Base-by-base conservation (phyloP, 768 basidiomycete species). In the Cystobasidium tubakii region DNA sequence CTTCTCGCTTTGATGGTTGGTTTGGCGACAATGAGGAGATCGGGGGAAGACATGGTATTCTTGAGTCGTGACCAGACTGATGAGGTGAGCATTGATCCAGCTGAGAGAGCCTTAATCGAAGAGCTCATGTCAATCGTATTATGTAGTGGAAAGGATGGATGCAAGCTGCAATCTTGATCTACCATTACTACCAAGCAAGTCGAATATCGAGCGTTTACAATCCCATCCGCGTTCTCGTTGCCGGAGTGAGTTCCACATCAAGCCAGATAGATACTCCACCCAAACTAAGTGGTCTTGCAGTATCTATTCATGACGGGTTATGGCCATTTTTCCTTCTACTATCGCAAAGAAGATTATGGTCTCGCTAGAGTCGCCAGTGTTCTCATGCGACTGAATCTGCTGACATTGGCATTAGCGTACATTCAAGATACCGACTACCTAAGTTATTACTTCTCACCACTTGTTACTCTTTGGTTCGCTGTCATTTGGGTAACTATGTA, bases 121-220 rank as follows among this genome's bases (percentile, higher is more conserved):
- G 6, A 15, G 25, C 57, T 27, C 9, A 27, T 60, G 17, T 7
- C 6, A 60, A 13, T 4, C 31, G 13, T 39, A 3, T n/a, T 3
- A 23, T 10, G 6, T 7, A 69, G 82, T 96, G 92, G 92, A 95
- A 95, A 81, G 92, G 92, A 1, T 96, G 92, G 92, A 96, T 96
- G 92, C 92, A 96, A 83, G 84, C 93, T 78, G 87, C 85, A 21
- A 91, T 96, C 76, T 85, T 96, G n/a, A 87, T 93, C 77, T 95
- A 96, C 79, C 92, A 95, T 81, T 92, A 92, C 81, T 82, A 89
- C 53, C 90, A 90, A 23, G 92, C 89, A 23, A 92, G 91, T 27
- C 90, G 90, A 81, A 85, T 92, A 73, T 89, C 89, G 12, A 90
- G 90, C n/a, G 91, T 95, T 73, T 95, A 95, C 82, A 94, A 95